Conservation (phyloP, 345 rosid genomes). For the Citrus inodora region DNA sequence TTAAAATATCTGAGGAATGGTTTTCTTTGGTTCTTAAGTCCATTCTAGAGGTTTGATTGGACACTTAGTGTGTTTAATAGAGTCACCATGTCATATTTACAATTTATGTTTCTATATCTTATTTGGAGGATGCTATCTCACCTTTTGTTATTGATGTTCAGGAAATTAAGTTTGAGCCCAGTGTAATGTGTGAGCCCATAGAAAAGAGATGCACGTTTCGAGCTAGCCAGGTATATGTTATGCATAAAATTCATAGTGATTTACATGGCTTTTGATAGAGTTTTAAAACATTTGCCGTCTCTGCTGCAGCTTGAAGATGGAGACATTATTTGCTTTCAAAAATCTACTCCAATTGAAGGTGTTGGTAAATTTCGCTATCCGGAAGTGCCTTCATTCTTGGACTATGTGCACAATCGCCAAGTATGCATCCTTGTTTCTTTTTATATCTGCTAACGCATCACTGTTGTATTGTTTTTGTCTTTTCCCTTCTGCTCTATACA, state of each 20-base stretch:
- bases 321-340: conserved; percentile 73
- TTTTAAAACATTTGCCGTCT: conserved; percentile 3
- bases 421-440: conserved; percentile 24
- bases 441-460: not conserved
- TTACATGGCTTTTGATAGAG: not conserved
- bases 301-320: conserved; percentile 70
- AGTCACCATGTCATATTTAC: not conserved
- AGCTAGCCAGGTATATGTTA: conserved; percentile 49
- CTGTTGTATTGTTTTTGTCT: not conserved
- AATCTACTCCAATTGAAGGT: conserved; percentile 35
- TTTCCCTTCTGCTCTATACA: not conserved
- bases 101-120: not conserved
- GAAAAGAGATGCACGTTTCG: conserved; percentile 52
- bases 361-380: conserved; percentile 49
- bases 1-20: not conserved
- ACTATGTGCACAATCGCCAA: conserved; percentile 72
- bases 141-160: conserved; percentile 23
- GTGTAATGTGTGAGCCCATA: conserved; percentile 63
- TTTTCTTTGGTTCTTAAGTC: not conserved
- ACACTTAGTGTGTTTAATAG: not conserved
- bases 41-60: not conserved
- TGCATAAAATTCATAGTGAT: not conserved
- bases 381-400: conserved; percentile 69
- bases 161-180: conserved; percentile 74
- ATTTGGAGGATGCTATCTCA: not conserved